phyloP scores from a whole-genome alignment of 768 basidiomycete species.

The Tulasnella sp. region DNA sequence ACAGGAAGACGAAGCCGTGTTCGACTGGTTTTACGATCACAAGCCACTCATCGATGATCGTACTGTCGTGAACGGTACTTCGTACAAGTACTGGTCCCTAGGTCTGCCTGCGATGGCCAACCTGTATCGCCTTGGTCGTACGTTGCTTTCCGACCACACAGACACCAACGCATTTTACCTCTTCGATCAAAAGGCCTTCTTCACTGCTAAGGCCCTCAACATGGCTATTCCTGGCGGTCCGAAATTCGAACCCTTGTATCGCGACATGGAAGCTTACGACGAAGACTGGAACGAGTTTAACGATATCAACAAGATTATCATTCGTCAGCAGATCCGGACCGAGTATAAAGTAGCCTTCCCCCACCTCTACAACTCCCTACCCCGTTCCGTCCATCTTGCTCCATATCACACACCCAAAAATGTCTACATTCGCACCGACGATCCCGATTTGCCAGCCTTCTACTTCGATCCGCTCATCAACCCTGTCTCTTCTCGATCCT shows the following conservation, averaged over 20 bases:
- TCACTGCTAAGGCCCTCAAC: slow-evolving; percentile 94
- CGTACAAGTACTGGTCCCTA: slow-evolving; percentile 88
- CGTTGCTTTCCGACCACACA: slow-evolving; percentile 82
- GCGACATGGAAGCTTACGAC: slow-evolving; percentile 95
- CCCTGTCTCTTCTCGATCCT: slow-evolving; percentile 85
- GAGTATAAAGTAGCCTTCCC: slow-evolving; percentile 99
- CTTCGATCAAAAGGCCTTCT: slow-evolving; percentile 96
- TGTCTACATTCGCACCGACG: slow-evolving; percentile 97
- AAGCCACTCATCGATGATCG: slow-evolving; percentile 84
- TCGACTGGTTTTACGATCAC: slow-evolving; percentile 98
- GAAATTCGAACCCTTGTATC: slow-evolving; percentile 93
- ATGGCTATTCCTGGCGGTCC: slow-evolving; percentile 97
- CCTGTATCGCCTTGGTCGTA: slow-evolving; percentile 87
- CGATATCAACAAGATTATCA: slow-evolving; percentile 99
- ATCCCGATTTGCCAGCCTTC: slow-evolving; percentile 98
- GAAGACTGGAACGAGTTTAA: slow-evolving; percentile 99
- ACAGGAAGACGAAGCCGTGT: slow-evolving; percentile 80
- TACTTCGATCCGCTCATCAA: slow-evolving; percentile 99
- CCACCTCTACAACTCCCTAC: slow-evolving; percentile 95
- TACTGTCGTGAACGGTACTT: slow-evolving; percentile 73
- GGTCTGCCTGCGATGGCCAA: slow-evolving; percentile 94
- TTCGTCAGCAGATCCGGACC: slow-evolving; percentile 94
- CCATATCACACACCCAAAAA: slow-evolving; percentile 91
- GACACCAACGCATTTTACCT: slow-evolving; percentile 86
- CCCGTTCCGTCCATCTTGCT: slow-evolving; percentile 84